These are phyloP conservation scores for Haberlea rhodopensis DNA, from an alignment of 257 asterid genomes.

Conservation along the genomic window DNA sequence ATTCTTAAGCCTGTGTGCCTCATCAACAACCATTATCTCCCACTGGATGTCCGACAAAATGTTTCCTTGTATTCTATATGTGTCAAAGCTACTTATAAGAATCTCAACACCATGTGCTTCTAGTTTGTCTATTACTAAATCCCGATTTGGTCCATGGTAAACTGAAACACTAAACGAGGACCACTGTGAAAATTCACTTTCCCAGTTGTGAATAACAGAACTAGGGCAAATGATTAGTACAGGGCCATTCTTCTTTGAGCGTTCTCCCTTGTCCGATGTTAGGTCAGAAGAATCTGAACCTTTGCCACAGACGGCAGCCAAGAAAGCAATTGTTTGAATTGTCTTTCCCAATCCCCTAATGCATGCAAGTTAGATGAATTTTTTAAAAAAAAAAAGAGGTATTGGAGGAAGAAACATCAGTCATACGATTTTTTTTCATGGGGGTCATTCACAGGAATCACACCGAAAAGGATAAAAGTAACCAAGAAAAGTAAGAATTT, in stretches of 20 bases:
- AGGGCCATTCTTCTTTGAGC: slow-evolving; percentile 46
- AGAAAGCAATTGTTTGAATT: slow-evolving; percentile 85
- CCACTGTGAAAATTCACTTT: slow-evolving; percentile 87
- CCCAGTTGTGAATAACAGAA: slow-evolving; percentile 94
- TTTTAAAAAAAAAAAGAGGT: slow-evolving; percentile 20
- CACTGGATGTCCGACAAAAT: slow-evolving; percentile 60
- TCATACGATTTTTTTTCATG: not conserved
- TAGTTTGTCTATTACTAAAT: slow-evolving; percentile 64
- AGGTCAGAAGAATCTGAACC: slow-evolving; percentile 44
- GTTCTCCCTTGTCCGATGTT: slow-evolving; percentile 28
- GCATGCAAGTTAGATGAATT: slow-evolving; percentile 11
- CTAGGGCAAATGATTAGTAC: slow-evolving; percentile 82
- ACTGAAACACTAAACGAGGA: slow-evolving; percentile 68
- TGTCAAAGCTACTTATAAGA: slow-evolving; percentile 88
- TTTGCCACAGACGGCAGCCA: slow-evolving; percentile 83
- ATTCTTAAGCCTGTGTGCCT: slow-evolving; percentile 91
- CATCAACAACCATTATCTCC: slow-evolving; percentile 84
- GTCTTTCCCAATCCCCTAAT: slow-evolving; percentile 98
- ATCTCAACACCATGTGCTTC: slow-evolving; percentile 60
- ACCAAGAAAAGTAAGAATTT: too few relatives aligned
- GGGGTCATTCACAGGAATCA: not conserved
- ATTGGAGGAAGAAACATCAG: slow-evolving; percentile 7
- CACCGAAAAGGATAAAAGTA: slow-evolving; percentile 1
- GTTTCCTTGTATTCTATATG: slow-evolving; percentile 77
- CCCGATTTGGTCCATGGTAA: slow-evolving; percentile 89